Evolutionary conservation across 805 yeast species (phyloP).

Genomic region (Candida tammaniensis): DNA sequence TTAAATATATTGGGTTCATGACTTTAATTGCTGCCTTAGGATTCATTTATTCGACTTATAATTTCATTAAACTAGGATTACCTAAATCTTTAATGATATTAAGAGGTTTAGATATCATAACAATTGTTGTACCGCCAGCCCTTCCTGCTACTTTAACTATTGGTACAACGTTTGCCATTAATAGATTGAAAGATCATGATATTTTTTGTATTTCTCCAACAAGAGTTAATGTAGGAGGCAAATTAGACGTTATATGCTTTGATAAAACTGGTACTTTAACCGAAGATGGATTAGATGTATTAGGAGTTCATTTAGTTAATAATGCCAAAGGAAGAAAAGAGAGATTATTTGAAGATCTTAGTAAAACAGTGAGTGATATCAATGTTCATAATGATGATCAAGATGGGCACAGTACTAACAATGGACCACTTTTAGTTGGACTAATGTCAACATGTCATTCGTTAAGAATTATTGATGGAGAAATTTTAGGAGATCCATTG

Average conservation of each 20-base stretch:
- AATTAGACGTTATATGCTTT: constrained; percentile 83
- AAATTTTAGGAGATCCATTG: constrained; percentile 87
- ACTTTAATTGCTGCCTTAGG: constrained; percentile 80
- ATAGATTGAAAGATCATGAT: constrained; percentile 58
- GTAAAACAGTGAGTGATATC: constrained; percentile 7
- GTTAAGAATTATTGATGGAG: constrained; percentile 71
- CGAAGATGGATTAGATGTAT: constrained; percentile 91
- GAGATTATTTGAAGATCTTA: constrained; percentile 31
- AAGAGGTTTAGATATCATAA: constrained; percentile 89
- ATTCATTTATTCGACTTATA: constrained; percentile 75
- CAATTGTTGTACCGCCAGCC: constrained; percentile 98
- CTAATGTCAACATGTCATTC: constrained; percentile 85
- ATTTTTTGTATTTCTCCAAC: constrained; percentile 94
- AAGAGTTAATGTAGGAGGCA: constrained; percentile 94
- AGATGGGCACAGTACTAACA: constrained; percentile 24
- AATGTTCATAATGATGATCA: constrained; percentile 2
- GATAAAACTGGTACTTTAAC: constrained; percentile 98
- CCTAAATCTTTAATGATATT: constrained; percentile 68
- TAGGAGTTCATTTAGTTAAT: constrained; percentile 50
- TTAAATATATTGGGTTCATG: constrained; percentile 96
- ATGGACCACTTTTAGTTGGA: constrained; percentile 30
- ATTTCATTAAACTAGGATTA: constrained; percentile 75
- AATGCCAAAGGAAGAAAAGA: constrained; percentile 41
- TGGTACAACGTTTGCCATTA: constrained; percentile 90
- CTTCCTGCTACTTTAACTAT: constrained; percentile 96